Evolutionary conservation across 2,329 filamentous ascomycete species (phyloP), one percentile per base, ranked within the genome.

Genomic region (Pseudocercospora vitis): DNA sequence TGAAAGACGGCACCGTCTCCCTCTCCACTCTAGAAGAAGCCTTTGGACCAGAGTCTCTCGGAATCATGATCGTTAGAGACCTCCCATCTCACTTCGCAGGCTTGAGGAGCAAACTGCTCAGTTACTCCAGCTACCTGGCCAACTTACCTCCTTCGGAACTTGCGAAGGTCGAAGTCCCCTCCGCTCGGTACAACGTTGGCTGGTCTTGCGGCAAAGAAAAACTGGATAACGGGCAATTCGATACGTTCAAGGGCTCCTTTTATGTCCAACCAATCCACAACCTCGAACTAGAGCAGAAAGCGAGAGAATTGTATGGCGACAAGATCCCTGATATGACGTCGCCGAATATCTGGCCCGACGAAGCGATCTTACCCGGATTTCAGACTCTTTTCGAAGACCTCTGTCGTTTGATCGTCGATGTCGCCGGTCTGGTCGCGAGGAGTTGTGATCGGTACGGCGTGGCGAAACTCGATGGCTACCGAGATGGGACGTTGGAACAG

Each of bases 61-160:
- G 94, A 0, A 96, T 99, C 48, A 86, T 99, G 51, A 77, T 97
- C n/a, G 91, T 99, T 44, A 90, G 88, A 68, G 89, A 91, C 68
- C 82, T 97, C 0, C 89, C 91, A 0, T 58, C 78, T 4, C 77
- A 83, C 48, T 99, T 95, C 65, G 72, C 80, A 11, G 73, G 80
- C n/a, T 75, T 96, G 37, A 83, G 94, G 56, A 81, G 81, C 55
- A 81, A 81, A 55, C 81, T 95, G 2, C 79, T 99, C 5, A 94
- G 89, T 0, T 94, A 94, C 69, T 85, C 91, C 3, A 95, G 90
- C 0, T 94, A 95, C 68, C 83, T 97, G 32, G 94, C 89, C 28
- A 91, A 91, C 59, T 79, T 97, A 3, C 81, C 90, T 4, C 73
- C 80, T 21, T 73, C 81, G 11, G 83, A 91, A 62, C 80, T 97